Evolutionary conservation across 2,329 filamentous ascomycete genomes (phyloP).

Genomic region (Fusarium pseudocircinatum): DNA sequence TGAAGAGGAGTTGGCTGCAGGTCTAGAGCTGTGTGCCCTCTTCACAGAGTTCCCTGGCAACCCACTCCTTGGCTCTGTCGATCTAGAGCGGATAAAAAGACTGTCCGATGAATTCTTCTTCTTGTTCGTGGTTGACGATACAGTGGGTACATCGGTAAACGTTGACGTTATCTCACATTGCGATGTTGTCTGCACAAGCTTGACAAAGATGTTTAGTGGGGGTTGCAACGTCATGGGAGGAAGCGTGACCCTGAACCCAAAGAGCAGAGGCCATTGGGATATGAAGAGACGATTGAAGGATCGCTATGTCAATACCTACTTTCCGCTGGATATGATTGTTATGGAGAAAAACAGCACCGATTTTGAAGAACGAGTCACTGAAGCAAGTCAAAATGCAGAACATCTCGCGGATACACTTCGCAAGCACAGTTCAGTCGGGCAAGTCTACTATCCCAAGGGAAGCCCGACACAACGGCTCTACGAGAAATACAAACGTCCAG

Average conservation of each 20-base stretch:
- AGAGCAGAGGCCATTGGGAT: slow-evolving; percentile 46
- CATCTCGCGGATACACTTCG: slow-evolving; percentile 41
- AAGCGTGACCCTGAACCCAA: slow-evolving; percentile 56
- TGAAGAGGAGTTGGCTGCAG: slow-evolving; percentile 48
- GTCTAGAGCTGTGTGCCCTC: slow-evolving; percentile 53
- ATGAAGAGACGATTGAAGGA: slow-evolving; percentile 41
- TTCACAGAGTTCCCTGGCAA: slow-evolving; percentile 57
- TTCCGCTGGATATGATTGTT: slow-evolving; percentile 39
- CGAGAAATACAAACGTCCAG: slow-evolving; percentile 46
- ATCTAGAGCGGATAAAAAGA: slow-evolving; percentile 41
- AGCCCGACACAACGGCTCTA: slow-evolving; percentile 48
- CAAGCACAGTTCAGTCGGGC: slow-evolving; percentile 31
- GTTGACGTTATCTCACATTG: slow-evolving; percentile 56
- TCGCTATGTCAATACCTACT: slow-evolving; percentile 38
- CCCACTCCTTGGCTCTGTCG: slow-evolving; percentile 44
- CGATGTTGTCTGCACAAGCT: slow-evolving; percentile 60
- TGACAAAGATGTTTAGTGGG: slow-evolving; percentile 67
- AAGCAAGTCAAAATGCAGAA: slow-evolving; percentile 41
- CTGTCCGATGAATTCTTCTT: slow-evolving; percentile 51
- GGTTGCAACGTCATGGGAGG: slow-evolving; percentile 64
- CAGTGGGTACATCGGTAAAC: slow-evolving; percentile 56
- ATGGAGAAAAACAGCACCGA: slow-evolving; percentile 53
- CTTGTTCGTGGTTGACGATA: slow-evolving; percentile 57
- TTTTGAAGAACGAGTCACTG: slow-evolving; percentile 49
- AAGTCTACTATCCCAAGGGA: slow-evolving; percentile 55